Evolutionary conservation across 228 moss, liverwort and hornwort species (phyloP).

Genomic region (Sphagnum magellanicum): DNA sequence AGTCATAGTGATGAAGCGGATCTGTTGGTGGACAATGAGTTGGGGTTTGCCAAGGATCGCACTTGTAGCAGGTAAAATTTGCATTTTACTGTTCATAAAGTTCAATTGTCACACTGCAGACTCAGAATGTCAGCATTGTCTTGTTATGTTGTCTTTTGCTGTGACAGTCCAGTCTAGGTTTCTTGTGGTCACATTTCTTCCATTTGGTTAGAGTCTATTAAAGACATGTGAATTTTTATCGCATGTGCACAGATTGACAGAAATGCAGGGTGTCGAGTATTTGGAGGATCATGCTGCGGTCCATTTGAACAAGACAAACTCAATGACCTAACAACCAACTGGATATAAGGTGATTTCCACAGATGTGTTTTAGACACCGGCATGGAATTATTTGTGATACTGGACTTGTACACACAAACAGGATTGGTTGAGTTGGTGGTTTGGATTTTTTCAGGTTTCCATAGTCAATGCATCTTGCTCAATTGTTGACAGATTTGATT

Average conservation of each 20-base stretch:
- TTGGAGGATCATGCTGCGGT: conserved; percentile 56
- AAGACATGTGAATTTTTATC: not conserved
- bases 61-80: conserved; percentile 45
- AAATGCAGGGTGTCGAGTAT: conserved; percentile 78
- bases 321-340: no score
- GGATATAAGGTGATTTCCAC: no score
- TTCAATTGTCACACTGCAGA: conserved; percentile 1
- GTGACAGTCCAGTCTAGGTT: not conserved
- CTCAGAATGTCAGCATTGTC: not conserved
- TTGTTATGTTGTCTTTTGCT: not conserved
- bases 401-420: no score
- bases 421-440: no score
- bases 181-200: not conserved
- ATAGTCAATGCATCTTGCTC: no score
- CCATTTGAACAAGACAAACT: conserved; percentile 5
- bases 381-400: no score
- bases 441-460: no score
- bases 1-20: conserved; percentile 66
- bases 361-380: no score
- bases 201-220: not conserved
- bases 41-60: conserved; percentile 84
- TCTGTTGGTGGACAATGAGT: conserved; percentile 78
- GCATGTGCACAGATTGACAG: conserved; percentile 50
- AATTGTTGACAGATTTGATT: no score
- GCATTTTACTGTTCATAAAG: not conserved